Percentiles rank a stretch among this genome's conserved stretches.
Evolutionary conservation across 2,329 filamentous ascomycete genomes (phyloP).

Genomic region (Diaporthe australafricana): DNA sequence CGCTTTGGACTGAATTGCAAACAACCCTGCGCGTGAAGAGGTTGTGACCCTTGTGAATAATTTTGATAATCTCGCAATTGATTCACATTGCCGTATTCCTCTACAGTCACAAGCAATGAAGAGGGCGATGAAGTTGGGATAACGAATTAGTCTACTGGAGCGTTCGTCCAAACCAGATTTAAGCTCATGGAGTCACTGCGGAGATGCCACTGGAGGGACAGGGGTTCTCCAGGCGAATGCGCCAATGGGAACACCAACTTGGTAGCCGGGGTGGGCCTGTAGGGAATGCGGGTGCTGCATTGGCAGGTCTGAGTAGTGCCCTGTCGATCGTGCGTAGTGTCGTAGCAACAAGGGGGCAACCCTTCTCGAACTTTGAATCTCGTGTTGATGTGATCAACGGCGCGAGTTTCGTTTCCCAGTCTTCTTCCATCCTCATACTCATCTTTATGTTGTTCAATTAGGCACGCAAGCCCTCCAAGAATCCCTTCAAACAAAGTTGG

Average conservation of each 20-base stretch:
- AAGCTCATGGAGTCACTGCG: conserved; percentile 31
- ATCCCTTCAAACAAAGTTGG: neutral
- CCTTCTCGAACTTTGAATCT: conserved; percentile 8
- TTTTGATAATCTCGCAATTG: neutral
- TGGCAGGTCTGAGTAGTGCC: conserved; percentile 2
- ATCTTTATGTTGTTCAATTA: neutral
- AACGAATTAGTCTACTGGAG: no score
- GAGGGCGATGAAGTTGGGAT: neutral
- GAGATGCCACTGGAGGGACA: conserved; percentile 6
- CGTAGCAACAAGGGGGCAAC: conserved; percentile 31
- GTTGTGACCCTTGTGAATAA: neutral
- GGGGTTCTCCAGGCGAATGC: conserved; percentile 21
- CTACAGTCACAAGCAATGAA: neutral
- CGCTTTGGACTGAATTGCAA: neutral
- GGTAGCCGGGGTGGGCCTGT: neutral
- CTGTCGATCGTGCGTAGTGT: conserved; percentile 26
- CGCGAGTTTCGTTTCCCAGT: neutral
- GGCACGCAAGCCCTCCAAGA: neutral
- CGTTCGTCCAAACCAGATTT: conserved; percentile 10
- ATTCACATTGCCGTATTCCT: neutral
- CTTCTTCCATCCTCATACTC: neutral
- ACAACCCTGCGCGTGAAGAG: neutral
- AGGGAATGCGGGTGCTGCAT: conserved; percentile 1
- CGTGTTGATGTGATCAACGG: conserved; percentile 9
- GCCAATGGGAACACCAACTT: neutral